Evolutionary conservation across 78 protist species (phyloP), one percentile per base, ranked within the genome.

Genomic region (Polysphondylium violaceum): DNA sequence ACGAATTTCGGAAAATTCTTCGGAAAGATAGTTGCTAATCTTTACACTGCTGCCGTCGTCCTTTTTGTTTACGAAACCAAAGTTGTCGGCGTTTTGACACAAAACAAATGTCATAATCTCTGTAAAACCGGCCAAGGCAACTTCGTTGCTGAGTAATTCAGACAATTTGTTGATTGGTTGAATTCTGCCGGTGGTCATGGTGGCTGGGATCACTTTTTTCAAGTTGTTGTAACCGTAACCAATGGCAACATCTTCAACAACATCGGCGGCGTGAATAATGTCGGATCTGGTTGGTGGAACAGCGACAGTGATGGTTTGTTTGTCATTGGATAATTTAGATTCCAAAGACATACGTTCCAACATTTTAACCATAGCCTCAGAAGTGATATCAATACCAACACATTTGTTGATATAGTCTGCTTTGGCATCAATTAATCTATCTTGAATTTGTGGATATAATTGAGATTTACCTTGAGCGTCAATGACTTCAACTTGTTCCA

Each of bases 211-310:
- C 4, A 50, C 87, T 23, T 51, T 61, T 50, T 33, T 36, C n/a
- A 99, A 83, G 60, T 96, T 96, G 75, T 97, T 75, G 95, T 53
- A 97, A 25, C 99, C 99, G 77, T 96, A 98, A 8, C 99, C 98
- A 41, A 99, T 95, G 31, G 99, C 99, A 33, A 97, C 99, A 77
- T 99, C 99, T 93, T 99, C 99, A 92, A 97, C 77, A 38, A 99
- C 41, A 93, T 99, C 99, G 79, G 97, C 92, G 29, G 95, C 95
- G 87, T 99, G 99, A 50, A 98, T 95, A 35, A 99, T 87, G 88
- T 99, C 99, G 29, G 63, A 65, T 74, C 88, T 87, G 16, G 88
- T 77, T 25, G 51, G 56, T 29, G 83, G 86, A 41, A 68, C 79
- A 14, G 44, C 21, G 25, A 51, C 83, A 60, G 51, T 78, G 9